Evolutionary conservation across 306 rosid species (phyloP).

Genomic region (Fragaria vesca): DNA sequence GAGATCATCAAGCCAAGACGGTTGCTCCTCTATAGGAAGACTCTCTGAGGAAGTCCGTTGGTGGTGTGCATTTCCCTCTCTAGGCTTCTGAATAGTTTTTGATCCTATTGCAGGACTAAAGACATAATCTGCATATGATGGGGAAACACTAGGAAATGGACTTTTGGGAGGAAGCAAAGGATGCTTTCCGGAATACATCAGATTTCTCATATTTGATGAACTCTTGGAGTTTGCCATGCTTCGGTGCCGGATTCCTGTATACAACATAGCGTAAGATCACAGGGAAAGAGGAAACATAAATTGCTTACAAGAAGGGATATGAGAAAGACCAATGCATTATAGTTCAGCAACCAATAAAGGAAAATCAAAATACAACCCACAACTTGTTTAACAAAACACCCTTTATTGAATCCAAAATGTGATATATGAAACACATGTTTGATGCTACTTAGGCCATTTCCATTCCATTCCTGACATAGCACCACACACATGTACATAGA

Average conservation of each 20-base stretch:
- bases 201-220: conserved; percentile 68
- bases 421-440: neutral
- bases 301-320: neutral
- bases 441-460: neutral
- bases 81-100: conserved; percentile 59
- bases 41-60: conserved; percentile 96
- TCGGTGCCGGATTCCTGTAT: conserved; percentile 42
- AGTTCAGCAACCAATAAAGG: neutral
- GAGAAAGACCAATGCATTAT: conserved; percentile 5
- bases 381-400: neutral
- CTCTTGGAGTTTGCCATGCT: conserved; percentile 86
- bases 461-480: neutral
- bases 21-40: conserved; percentile 84
- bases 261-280: conserved; percentile 11
- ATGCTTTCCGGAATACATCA: conserved; percentile 81
- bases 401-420: neutral
- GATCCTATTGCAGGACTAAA: conserved; percentile 55
- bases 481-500: neutral
- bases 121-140: conserved; percentile 73
- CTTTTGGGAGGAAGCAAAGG: conserved; percentile 95
- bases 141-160: conserved; percentile 88
- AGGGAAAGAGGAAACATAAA: neutral
- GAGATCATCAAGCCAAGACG: conserved; percentile 99
- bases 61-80: conserved; percentile 78
- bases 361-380: neutral